Evolutionary conservation across 345 rosid genomes (phyloP).

Genomic region (Pelargonium nanum): DNA sequence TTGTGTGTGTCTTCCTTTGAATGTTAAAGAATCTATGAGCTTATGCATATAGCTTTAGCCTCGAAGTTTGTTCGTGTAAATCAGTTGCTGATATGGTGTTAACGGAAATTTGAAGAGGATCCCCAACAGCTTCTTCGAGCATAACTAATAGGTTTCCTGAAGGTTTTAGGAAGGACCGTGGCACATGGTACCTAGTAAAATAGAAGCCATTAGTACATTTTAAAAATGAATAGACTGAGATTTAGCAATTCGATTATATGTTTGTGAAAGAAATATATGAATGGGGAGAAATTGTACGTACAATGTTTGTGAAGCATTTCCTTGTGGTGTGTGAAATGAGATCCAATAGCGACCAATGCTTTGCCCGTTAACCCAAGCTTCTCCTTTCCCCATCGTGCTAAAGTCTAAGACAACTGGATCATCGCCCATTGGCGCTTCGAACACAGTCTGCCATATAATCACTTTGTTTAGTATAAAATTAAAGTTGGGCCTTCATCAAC

Average conservation of each 20-base stretch:
- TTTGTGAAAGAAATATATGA: background rate
- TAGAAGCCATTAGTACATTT: background rate
- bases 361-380: slow-evolving; percentile 71
- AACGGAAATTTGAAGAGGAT: slow-evolving; percentile 49
- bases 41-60: background rate
- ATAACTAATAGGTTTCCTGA: slow-evolving; percentile 40
- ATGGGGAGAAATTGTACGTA: slow-evolving; percentile 14
- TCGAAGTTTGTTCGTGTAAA: background rate
- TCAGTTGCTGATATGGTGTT: slow-evolving; percentile 27
- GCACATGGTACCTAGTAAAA: slow-evolving; percentile 58
- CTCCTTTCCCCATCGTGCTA: slow-evolving; percentile 76
- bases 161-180: slow-evolving; percentile 53
- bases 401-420: slow-evolving; percentile 53
- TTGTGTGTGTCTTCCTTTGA: background rate
- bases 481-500: background rate
- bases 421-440: slow-evolving; percentile 46
- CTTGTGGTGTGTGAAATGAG: slow-evolving; percentile 47
- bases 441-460: slow-evolving; percentile 27
- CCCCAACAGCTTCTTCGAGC: slow-evolving; percentile 59
- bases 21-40: background rate
- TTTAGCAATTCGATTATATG: too few species aligned
- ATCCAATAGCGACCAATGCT: slow-evolving; percentile 89
- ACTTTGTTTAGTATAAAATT: too few species aligned
- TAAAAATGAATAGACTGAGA: background rate
- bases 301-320: slow-evolving; percentile 60